These are phyloP conservation scores for Hypomontagnella monticulosa DNA, from an alignment of 495 filamentous ascomycete species.

Conservation along the genomic window DNA sequence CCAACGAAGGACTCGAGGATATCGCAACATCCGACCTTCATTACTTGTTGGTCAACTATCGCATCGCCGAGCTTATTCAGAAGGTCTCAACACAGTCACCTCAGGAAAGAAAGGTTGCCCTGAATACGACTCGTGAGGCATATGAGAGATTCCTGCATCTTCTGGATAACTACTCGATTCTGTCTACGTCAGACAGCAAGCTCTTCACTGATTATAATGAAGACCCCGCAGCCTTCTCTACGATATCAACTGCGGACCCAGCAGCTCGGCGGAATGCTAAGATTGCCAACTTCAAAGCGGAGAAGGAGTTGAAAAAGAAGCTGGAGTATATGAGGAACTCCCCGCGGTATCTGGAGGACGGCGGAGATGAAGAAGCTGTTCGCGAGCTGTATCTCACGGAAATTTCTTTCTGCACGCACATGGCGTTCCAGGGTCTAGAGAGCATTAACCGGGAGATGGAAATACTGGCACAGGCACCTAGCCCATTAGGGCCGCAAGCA, in stretches of 20 bases:
- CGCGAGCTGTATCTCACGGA: slow-evolving; percentile 81
- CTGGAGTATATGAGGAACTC: slow-evolving; percentile 65
- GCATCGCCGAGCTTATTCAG: slow-evolving; percentile 48
- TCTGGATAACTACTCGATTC: slow-evolving; percentile 79
- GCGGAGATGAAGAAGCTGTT: slow-evolving; percentile 78
- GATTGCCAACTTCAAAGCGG: slow-evolving; percentile 83
- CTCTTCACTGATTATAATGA: slow-evolving; percentile 77
- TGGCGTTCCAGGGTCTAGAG: slow-evolving; percentile 86
- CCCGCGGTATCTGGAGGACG: slow-evolving; percentile 53
- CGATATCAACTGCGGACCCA: slow-evolving; percentile 74
- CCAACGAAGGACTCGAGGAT: slow-evolving; percentile 91
- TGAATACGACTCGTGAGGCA: slow-evolving; percentile 68
- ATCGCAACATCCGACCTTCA: slow-evolving; percentile 83
- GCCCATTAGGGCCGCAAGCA: slow-evolving; percentile 49
- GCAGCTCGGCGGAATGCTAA: slow-evolving; percentile 80
- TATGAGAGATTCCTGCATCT: slow-evolving; percentile 82
- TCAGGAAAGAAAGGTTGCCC: slow-evolving; percentile 67
- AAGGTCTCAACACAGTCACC: slow-evolving; percentile 63
- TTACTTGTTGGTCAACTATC: slow-evolving; percentile 60
- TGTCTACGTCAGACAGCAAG: slow-evolving; percentile 72
- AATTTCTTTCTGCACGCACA: slow-evolving; percentile 75
- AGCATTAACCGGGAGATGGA: slow-evolving; percentile 82
- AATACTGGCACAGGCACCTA: slow-evolving; percentile 78
- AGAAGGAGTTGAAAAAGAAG: slow-evolving; percentile 86
- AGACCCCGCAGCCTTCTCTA: slow-evolving; percentile 71